Base-by-base conservation (phyloP, 208 protist species). In the Borovskyia barvae region DNA sequence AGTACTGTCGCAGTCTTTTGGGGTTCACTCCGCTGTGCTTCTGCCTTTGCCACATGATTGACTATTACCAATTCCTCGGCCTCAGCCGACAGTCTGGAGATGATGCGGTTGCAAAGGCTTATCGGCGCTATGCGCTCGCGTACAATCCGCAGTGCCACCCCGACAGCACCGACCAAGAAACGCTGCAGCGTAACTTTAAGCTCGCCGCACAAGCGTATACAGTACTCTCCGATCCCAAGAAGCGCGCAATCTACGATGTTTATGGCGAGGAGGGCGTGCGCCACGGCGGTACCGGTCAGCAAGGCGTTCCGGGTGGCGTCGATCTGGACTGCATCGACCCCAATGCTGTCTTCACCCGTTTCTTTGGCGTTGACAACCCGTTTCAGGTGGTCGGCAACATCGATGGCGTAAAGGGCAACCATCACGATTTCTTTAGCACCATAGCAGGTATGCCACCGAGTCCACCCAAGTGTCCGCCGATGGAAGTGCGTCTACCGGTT, bases 261-360 rank as follows among this genome's bases (percentile, higher is more conserved):
- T 97, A 94, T 72, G 92, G 92, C 36, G 90, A 93, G 60, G 90
- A 94, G 36, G 92, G 92, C 35, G 75, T 97, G 45, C 82, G 90
- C 17, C 83, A 97, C 52, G 90, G 90, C 50, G 90, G 82, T 24
- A 90, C 90, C n/a, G 87, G 89, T 8, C 48, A 71, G 39, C 76
- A 88, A 40, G 85, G 85, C 11, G 75, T 91, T 48, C 78, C 80
- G n/a, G 85, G 85, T 19, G 89, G 85, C 11, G 60, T 93, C 24
- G 81, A 96, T 49, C 67, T 90, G 14, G 79, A 93, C 60, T 67
- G 52, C 30, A 75, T 89, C 62, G 80, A 96, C 56, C 80, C 87
- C 12, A 76, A 92, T 50, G 41, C 62, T 19, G 87, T 96, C 25
- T 96, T 96, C 70, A 80, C 77, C 39, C 40, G 66, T 24, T 96